A percentile compares a stretch with the other conserved stretches of the same genome.
Conservation (phyloP, 352 stramenopile genomes). For the Globisporangium alternatum region DNA sequence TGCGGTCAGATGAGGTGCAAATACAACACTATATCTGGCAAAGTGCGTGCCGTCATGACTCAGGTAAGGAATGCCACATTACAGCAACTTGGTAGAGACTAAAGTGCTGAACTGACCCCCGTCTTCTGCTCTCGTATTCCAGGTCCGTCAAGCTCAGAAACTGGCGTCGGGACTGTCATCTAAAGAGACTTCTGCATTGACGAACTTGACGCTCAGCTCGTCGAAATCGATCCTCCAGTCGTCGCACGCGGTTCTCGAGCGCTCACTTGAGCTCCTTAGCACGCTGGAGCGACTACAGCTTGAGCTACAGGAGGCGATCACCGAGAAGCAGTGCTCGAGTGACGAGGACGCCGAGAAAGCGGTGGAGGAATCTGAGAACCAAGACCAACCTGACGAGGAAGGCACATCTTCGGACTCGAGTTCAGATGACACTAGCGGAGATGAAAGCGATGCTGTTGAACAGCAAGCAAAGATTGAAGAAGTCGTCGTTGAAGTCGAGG, state of each 20-base stretch:
- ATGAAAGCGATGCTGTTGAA: conserved; percentile 2
- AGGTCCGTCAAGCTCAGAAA: conserved; percentile 23
- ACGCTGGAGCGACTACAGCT: conserved; percentile 45
- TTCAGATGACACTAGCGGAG: conserved; percentile 17
- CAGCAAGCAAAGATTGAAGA: conserved; percentile 12
- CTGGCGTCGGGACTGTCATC: conserved; percentile 20
- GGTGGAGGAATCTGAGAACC: conserved; percentile 5
- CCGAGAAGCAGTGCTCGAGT: conserved; percentile 21
- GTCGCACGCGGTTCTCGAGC: conserved; percentile 51
- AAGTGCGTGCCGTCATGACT: conserved; percentile 44
- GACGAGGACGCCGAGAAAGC: conserved; percentile 1
- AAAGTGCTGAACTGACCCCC: conserved; percentile 7
- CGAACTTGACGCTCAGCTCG: conserved; percentile 49
- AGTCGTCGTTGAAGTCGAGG: conserved; percentile 11
- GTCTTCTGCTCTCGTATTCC: neutral
- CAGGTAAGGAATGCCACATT: conserved; percentile 29
- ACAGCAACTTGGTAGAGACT: neutral
- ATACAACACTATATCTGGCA: conserved; percentile 47
- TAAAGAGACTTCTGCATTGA: conserved; percentile 31
- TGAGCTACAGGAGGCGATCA: conserved; percentile 19
- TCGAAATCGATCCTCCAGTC: conserved; percentile 56
- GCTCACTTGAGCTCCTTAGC: conserved; percentile 50
- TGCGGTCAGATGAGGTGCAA: conserved; percentile 74
- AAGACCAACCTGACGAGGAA: conserved; percentile 14
- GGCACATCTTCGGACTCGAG: conserved; percentile 12